Evolutionary conservation across 306 rosid species (phyloP).

Genomic region (Arachis stenosperma): DNA sequence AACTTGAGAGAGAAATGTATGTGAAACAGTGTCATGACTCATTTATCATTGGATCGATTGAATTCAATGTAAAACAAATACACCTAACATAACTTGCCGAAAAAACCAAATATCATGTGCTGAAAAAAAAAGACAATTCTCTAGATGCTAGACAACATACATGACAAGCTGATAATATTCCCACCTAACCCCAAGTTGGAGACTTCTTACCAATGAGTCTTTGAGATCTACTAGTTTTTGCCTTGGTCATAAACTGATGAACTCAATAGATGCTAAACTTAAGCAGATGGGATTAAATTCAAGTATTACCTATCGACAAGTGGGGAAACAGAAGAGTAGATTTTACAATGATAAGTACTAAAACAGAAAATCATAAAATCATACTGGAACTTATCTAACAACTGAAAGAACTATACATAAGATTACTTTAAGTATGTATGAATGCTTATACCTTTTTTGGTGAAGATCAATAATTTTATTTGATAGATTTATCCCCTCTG

Average conservation of each 20-base stretch:
- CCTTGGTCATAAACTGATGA: too few relatives aligned
- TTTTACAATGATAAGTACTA: neutral
- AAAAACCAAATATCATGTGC: neutral
- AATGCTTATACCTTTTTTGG: conserved; percentile 56
- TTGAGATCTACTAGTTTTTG: neutral
- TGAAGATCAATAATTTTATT: conserved; percentile 71
- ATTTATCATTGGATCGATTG: too few relatives aligned
- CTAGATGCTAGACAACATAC: neutral
- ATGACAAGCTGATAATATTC: neutral
- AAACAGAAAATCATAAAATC: neutral
- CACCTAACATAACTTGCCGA: neutral
- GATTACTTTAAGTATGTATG: neutral
- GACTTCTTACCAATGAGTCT: neutral
- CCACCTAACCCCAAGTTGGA: neutral
- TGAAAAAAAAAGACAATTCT: neutral
- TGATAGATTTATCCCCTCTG: conserved; percentile 63
- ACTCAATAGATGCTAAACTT: conserved; percentile 1
- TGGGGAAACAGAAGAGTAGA: neutral
- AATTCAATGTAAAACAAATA: too few relatives aligned
- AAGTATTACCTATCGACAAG: neutral
- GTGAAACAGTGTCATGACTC: too few relatives aligned
- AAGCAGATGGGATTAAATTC: neutral
- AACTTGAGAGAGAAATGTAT: conserved; percentile 1
- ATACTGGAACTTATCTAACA: neutral
- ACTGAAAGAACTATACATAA: neutral